Conservation (phyloP, 129 eudicot species). For the Tagetes erecta region DNA sequence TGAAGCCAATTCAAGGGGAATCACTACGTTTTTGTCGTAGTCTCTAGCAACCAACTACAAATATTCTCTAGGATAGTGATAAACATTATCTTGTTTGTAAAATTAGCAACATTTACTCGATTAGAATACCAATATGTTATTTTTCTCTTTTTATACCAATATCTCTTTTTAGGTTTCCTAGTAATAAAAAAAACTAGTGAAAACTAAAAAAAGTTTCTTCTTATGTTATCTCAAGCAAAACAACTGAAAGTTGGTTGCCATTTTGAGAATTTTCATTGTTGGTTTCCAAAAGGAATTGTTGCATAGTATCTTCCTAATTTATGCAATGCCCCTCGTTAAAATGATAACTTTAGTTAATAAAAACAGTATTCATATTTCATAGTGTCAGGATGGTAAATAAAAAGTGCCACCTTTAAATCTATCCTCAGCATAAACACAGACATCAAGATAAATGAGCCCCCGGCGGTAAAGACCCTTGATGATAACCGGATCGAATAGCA, state of each 20-base stretch:
- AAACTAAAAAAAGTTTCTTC: not conserved
- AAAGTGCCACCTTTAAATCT: slow-evolving; percentile 75
- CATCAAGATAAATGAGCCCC: slow-evolving; percentile 90
- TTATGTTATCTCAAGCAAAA: not conserved
- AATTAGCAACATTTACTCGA: not conserved
- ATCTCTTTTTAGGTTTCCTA: not conserved
- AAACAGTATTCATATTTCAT: slow-evolving; percentile 2
- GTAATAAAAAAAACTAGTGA: not conserved
- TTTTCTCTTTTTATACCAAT: not conserved
- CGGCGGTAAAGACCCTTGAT: slow-evolving; percentile 86
- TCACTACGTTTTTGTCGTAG: no score
- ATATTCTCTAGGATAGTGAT: not conserved
- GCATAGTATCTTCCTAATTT: not conserved
- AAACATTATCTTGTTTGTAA: not conserved
- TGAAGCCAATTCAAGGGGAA: not conserved
- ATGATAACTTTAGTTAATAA: slow-evolving; percentile 9
- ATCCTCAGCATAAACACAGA: slow-evolving; percentile 91
- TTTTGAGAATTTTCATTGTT: not conserved
- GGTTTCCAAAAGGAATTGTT: not conserved
- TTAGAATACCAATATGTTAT: not conserved
- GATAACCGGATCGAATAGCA: slow-evolving; percentile 83
- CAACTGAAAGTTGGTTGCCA: not conserved
- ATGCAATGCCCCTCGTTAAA: not conserved
- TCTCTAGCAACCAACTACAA: not conserved
- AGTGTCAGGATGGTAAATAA: not conserved